Evolutionary conservation across 306 rosid species (phyloP).

Genomic region (Casuarina equisetifolia): DNA sequence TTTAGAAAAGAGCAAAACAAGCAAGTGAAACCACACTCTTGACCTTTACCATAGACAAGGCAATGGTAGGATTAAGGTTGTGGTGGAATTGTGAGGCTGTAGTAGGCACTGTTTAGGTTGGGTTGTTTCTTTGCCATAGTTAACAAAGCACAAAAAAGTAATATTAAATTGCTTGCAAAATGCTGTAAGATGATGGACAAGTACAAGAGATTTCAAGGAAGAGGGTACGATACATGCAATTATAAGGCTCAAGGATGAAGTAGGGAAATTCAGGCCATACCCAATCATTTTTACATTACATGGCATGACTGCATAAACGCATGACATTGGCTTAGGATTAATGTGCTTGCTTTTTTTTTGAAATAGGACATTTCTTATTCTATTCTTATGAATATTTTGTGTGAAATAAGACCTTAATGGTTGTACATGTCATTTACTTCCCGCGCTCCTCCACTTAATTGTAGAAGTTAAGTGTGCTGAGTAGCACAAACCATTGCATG

Average conservation of each 20-base stretch:
- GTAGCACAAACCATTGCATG: no score
- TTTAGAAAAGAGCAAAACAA: conserved; percentile 6
- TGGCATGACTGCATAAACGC: neutral
- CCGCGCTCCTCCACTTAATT: no score
- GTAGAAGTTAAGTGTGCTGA: no score
- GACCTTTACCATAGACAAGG: neutral
- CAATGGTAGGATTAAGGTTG: neutral
- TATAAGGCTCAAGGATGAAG: neutral
- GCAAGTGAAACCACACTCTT: conserved; percentile 5
- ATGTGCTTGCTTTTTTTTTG: conserved; percentile 29
- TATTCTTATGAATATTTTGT: neutral
- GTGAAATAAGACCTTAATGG: neutral
- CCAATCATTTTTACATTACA: neutral
- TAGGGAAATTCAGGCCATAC: no score
- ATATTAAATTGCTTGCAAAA: neutral
- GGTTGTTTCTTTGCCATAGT: conserved; percentile 5
- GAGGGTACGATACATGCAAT: neutral
- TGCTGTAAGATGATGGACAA: neutral
- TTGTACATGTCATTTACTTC: neutral
- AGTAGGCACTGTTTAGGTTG: neutral
- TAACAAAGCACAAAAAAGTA: neutral
- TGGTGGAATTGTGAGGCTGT: neutral
- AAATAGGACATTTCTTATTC: neutral
- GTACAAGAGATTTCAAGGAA: neutral
- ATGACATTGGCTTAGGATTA: neutral